phyloP scores from a whole-genome alignment of 2,329 filamentous ascomycete species.

The Fusarium heterosporum region DNA sequence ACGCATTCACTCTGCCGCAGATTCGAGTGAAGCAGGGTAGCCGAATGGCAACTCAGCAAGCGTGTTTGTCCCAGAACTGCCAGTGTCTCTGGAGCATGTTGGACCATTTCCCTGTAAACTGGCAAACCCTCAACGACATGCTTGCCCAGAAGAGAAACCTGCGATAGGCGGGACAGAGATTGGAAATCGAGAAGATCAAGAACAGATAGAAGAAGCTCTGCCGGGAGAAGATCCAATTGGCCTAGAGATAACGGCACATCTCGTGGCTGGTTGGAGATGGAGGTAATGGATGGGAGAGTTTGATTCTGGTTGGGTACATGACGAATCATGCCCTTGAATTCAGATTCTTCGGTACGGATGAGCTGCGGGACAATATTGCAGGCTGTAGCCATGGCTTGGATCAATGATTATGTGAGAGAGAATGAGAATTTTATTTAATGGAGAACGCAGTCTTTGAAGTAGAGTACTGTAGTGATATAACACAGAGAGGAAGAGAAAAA shows the following conservation, averaged over 20 bases:
- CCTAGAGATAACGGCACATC: conserved; percentile 41
- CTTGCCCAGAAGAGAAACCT: conserved; percentile 43
- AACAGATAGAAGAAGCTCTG: conserved; percentile 43
- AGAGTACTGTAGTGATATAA: background rate
- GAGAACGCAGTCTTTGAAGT: background rate
- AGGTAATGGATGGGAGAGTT: conserved; percentile 19
- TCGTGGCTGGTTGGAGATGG: conserved; percentile 18
- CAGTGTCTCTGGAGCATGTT: conserved; percentile 52
- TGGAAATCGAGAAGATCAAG: conserved; percentile 47
- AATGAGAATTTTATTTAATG: background rate
- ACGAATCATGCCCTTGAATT: conserved; percentile 39
- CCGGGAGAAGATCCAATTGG: conserved; percentile 44
- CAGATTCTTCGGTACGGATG: conserved; percentile 30
- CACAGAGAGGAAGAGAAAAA: conserved; percentile 8
- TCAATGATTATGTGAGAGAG: conserved; percentile 1
- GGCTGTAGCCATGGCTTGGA: conserved; percentile 17
- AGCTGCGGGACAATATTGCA: conserved; percentile 26
- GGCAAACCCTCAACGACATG: conserved; percentile 46
- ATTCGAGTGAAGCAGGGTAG: conserved; percentile 34
- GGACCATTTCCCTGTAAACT: conserved; percentile 57
- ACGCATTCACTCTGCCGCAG: conserved; percentile 45
- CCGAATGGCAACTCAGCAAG: conserved; percentile 41
- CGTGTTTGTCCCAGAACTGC: conserved; percentile 42
- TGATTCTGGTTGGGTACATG: conserved; percentile 18
- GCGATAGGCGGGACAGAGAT: conserved; percentile 48